Evolutionary conservation across 352 stramenopile genomes (phyloP).

Genomic region (Pythium graminicola): DNA sequence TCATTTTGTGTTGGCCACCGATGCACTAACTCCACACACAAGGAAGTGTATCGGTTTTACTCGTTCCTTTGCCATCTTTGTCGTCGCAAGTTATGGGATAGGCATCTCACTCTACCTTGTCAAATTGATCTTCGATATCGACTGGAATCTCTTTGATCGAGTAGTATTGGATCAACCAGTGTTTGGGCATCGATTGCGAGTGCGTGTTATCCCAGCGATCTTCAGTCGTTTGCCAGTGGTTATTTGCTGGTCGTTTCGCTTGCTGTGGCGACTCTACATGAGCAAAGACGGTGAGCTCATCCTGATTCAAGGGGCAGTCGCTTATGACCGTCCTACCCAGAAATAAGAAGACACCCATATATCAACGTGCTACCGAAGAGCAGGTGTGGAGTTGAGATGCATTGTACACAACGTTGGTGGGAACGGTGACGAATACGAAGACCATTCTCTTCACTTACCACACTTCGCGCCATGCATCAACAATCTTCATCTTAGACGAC

Average conservation of each 20-base stretch:
- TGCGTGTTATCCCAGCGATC: conserved; percentile 16
- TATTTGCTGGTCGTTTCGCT: conserved; percentile 12
- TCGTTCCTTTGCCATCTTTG: not conserved
- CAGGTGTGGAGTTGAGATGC: too few relatives aligned
- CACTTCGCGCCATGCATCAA: too few relatives aligned
- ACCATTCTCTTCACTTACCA: too few relatives aligned
- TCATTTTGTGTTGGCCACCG: conserved; percentile 22
- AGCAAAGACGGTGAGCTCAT: conserved; percentile 10
- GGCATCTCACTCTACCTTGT: not conserved
- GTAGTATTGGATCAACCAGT: conserved; percentile 3
- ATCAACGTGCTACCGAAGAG: too few relatives aligned
- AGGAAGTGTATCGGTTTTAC: not conserved
- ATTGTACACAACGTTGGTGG: too few relatives aligned
- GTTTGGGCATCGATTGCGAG: not conserved
- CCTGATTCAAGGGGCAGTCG: conserved; percentile 17
- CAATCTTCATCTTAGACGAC: too few relatives aligned
- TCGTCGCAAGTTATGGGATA: conserved; percentile 1
- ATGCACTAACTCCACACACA: conserved; percentile 6
- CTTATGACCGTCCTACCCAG: conserved; percentile 3
- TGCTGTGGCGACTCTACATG: conserved; percentile 14
- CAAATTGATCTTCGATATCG: conserved; percentile 12
- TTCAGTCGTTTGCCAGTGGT: conserved; percentile 15
- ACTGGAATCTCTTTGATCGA: conserved; percentile 7
- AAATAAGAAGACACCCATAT: not conserved
- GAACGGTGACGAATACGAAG: too few relatives aligned